Base-by-base conservation (phyloP, 106 monocot species). In the Dendrobium huoshanense region DNA sequence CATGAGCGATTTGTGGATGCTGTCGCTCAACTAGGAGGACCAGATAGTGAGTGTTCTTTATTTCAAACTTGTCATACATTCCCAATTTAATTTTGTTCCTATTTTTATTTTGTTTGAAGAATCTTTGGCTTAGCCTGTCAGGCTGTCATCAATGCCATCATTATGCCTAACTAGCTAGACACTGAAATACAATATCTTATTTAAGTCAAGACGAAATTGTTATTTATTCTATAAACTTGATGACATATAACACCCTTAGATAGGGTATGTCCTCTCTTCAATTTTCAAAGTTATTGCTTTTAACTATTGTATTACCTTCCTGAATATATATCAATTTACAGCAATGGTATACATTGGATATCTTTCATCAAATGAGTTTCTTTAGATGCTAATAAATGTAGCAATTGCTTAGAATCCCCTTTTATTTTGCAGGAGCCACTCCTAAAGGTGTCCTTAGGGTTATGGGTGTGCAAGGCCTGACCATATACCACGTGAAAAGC, bases 401-500 rank as follows among this genome's bases (percentile, higher is more conserved):
- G 31, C 10, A 68, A 27, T 27, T 68, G 41, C 41, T 73, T 41
- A 41, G 2, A 24, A 47, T 11, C 4, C 44, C 8, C 13, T 82
- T 22, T n/a, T 9, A 54, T 78, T 73, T 51, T 77, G 67, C 79
- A 99, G 98, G 98, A 87, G 98, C 98, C 47, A 99, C 98, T 77
- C 98, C 98, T 25, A 99, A 99, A 86, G 95, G 98, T 74, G 92
- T 99, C 56, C 84, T 99, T 9, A 92, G 86, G 85, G 75, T 91
- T 15, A 99, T 99, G 98, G 91, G 92, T 82, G 98, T 93, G 41
- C 84, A 84, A 78, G 95, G 95, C 11, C 80, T 95, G 77, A 98
- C 98, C 9, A 98, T 98, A 84, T 98, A 95, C 84, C 98, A 98
- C 88, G 95, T 98, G 48, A 99, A 99, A 90, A 99, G 98, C 77